Evolutionary conservation across 192 early-diverging fungal genomes (phyloP).

Genomic region (Spizellomyces sp.): DNA sequence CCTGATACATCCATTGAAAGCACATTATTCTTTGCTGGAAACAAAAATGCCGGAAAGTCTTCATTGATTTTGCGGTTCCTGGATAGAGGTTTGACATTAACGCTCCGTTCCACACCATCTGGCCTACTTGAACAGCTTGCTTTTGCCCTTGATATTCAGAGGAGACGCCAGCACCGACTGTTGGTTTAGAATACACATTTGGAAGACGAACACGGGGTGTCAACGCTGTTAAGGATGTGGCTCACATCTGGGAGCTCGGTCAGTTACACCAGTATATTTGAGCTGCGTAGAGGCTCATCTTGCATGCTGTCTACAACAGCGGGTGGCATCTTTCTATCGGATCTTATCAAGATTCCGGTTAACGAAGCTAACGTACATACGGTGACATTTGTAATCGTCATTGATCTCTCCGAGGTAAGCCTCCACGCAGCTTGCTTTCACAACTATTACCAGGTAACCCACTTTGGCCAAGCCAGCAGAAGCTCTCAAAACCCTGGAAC

Average conservation of each 20-base stretch:
- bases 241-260: constrained; percentile 60
- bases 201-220: constrained; percentile 47
- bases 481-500: constrained; percentile 32
- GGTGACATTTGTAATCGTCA: constrained; percentile 44
- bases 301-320: constrained; percentile 25
- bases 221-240: constrained; percentile 51
- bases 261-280: neutral
- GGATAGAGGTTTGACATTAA: constrained; percentile 42
- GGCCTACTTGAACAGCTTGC: neutral
- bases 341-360: constrained; percentile 49
- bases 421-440: neutral
- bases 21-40: constrained; percentile 46
- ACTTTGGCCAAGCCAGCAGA: constrained; percentile 33
- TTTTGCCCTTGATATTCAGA: constrained; percentile 27
- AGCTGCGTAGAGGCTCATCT: neutral
- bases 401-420: constrained; percentile 52
- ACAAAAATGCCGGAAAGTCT: constrained; percentile 43
- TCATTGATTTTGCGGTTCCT: constrained; percentile 48
- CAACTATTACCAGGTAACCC: neutral
- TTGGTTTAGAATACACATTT: constrained; percentile 57
- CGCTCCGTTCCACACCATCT: neutral
- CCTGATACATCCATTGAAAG: constrained; percentile 44
- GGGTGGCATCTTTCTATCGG: constrained; percentile 46
- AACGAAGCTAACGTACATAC: constrained; percentile 53
- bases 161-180: constrained; percentile 45